These are phyloP conservation scores for Yamagishiella unicocca DNA, from an alignment of 139 green algal genomes.

Conservation along the genomic window DNA sequence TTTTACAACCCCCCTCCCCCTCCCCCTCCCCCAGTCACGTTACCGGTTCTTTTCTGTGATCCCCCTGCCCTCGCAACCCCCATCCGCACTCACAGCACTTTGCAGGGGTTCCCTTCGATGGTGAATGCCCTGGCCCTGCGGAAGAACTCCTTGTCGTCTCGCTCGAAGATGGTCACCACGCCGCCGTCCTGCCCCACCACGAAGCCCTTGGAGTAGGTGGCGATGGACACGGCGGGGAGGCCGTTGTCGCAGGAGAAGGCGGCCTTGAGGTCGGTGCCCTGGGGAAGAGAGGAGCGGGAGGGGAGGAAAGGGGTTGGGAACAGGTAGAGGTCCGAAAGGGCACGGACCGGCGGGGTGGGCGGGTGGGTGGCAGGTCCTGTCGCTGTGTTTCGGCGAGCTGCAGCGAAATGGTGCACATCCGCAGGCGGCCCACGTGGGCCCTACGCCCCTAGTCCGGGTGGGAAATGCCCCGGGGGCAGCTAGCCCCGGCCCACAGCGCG, in stretches of 20 bases:
- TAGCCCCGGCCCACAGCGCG: too few relatives aligned
- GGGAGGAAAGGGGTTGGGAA: not conserved
- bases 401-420: too few relatives aligned
- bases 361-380: too few relatives aligned
- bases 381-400: too few relatives aligned
- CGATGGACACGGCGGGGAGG: constrained; percentile 66
- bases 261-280: constrained; percentile 48
- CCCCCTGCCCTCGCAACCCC: too few relatives aligned
- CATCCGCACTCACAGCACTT: constrained; percentile 58
- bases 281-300: not conserved
- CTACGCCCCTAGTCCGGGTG: too few relatives aligned
- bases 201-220: constrained; percentile 80
- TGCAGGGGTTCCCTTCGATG: constrained; percentile 65
- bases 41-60: too few relatives aligned
- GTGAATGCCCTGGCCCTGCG: constrained; percentile 61
- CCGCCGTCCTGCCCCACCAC: constrained; percentile 75
- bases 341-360: too few relatives aligned
- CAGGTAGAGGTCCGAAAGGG: not conserved
- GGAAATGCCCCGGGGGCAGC: too few relatives aligned
- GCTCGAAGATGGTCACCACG: constrained; percentile 78
- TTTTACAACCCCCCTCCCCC: too few relatives aligned
- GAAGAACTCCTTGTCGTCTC: constrained; percentile 76
- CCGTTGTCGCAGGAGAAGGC: constrained; percentile 67
- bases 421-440: too few relatives aligned
- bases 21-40: too few relatives aligned